Evolutionary conservation across 2,329 filamentous ascomycete species (phyloP).

Genomic region (Aspergillus ibericus): DNA sequence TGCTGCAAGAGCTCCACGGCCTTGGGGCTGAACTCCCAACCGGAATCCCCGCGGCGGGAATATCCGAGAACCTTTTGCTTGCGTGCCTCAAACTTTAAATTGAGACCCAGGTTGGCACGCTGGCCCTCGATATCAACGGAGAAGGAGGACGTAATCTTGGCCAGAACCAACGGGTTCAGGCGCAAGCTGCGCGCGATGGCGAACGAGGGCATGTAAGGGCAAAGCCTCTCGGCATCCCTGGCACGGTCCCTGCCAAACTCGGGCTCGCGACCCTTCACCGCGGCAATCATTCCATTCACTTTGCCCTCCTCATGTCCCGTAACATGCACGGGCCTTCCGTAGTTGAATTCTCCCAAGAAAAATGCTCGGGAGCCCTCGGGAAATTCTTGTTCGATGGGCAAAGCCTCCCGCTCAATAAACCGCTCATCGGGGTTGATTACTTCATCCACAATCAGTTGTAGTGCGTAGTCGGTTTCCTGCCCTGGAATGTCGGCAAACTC

Average conservation of each 20-base stretch:
- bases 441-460: slow-evolving; percentile 84
- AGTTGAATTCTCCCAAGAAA: slow-evolving; percentile 91
- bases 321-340: slow-evolving; percentile 85
- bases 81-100: slow-evolving; percentile 94
- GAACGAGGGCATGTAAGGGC: slow-evolving; percentile 81
- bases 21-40: slow-evolving; percentile 93
- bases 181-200: slow-evolving; percentile 79
- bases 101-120: slow-evolving; percentile 86
- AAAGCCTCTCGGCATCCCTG: slow-evolving; percentile 64
- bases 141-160: slow-evolving; percentile 95
- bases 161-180: slow-evolving; percentile 82
- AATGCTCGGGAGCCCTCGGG: slow-evolving; percentile 80
- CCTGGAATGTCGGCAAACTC: slow-evolving; percentile 86
- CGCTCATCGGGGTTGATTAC: slow-evolving; percentile 89
- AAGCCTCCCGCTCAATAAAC: slow-evolving; percentile 85
- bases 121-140: slow-evolving; percentile 78
- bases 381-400: slow-evolving; percentile 90
- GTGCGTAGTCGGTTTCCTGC: slow-evolving; percentile 84
- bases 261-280: slow-evolving; percentile 68
- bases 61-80: slow-evolving; percentile 96
- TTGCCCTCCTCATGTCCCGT: slow-evolving; percentile 71
- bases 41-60: slow-evolving; percentile 78
- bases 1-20: slow-evolving; percentile 77
- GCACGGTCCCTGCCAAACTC: slow-evolving; percentile 81
- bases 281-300: slow-evolving; percentile 75